phyloP scores from a whole-genome alignment of 2,329 filamentous ascomycete species.

The Alternaria angustiovoidea region DNA sequence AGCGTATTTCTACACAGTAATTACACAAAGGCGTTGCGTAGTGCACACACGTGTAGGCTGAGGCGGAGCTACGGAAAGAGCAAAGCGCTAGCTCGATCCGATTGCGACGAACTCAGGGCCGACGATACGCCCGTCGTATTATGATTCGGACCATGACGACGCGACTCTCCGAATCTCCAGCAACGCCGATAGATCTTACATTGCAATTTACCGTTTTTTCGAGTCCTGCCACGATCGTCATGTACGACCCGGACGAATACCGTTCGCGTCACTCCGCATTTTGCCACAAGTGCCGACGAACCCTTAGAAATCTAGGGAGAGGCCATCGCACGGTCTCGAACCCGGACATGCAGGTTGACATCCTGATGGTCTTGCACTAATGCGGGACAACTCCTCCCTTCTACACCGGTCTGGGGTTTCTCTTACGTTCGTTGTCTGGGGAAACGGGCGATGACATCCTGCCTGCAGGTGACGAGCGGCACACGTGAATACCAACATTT shows the following conservation, averaged over 20 bases:
- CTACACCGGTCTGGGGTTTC: constrained; percentile 1
- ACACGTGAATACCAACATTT: constrained; percentile 9
- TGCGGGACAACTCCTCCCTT: constrained; percentile 16
- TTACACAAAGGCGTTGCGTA: constrained; percentile 7
- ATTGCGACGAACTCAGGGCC: constrained; percentile 9
- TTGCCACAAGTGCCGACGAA: background rate
- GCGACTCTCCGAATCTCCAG: constrained; percentile 7
- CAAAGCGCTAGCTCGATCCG: constrained; percentile 19
- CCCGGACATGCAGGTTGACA: constrained; percentile 9
- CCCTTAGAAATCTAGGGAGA: constrained; percentile 6
- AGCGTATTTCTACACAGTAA: constrained; percentile 1
- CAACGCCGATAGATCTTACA: background rate
- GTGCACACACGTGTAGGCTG: constrained; percentile 26
- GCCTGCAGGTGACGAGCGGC: constrained; percentile 17
- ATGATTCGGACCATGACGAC: constrained; percentile 9
- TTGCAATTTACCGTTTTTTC: background rate
- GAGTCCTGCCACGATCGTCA: background rate
- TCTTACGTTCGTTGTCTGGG: constrained; percentile 26
- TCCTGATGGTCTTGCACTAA: constrained; percentile 16
- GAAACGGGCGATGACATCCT: constrained; percentile 12
- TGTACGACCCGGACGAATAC: background rate
- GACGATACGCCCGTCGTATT: background rate
- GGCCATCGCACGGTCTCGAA: constrained; percentile 13
- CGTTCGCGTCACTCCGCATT: background rate
- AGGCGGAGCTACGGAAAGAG: constrained; percentile 22